Evolutionary conservation across 441 rosid species (phyloP).

Genomic region (Manihot esculenta): DNA sequence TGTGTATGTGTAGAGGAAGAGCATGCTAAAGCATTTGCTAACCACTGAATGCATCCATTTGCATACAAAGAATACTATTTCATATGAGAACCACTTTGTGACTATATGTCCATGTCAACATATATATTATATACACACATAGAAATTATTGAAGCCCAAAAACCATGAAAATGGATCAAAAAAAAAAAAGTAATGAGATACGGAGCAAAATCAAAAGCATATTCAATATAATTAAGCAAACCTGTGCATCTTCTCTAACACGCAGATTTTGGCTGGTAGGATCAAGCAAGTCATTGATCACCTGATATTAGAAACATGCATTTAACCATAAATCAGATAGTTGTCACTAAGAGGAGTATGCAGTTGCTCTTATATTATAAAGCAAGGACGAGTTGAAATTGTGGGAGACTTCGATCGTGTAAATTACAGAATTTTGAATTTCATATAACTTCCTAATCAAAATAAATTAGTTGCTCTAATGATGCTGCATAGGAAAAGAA

Average conservation of each 20-base stretch:
- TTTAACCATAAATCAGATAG: conserved; percentile 21
- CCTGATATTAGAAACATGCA: conserved; percentile 49
- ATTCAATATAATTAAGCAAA: conserved; percentile 21
- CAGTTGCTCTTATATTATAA: not conserved
- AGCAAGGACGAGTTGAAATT: not conserved
- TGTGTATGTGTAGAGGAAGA: too few species aligned
- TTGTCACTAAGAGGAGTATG: not conserved
- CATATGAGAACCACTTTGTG: not conserved
- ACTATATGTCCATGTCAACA: not conserved
- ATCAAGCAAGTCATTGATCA: conserved; percentile 97
- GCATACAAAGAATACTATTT: not conserved
- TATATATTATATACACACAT: too few species aligned
- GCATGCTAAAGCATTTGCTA: too few species aligned
- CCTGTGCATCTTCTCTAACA: conserved; percentile 97
- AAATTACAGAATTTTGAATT: not conserved
- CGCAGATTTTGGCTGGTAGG: conserved; percentile 99
- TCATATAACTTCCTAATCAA: not conserved
- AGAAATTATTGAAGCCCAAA: not conserved
- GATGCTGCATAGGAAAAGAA: not conserved
- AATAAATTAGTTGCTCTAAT: not conserved
- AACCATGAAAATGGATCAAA: not conserved
- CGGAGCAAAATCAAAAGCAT: not conserved
- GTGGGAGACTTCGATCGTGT: not conserved
- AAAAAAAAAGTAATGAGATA: not conserved
- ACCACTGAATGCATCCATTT: not conserved